A percentile compares a stretch with the other conserved stretches of the same genome.
phyloP scores from a whole-genome alignment of 495 filamentous ascomycete genomes.

The Tirmania nivea region DNA sequence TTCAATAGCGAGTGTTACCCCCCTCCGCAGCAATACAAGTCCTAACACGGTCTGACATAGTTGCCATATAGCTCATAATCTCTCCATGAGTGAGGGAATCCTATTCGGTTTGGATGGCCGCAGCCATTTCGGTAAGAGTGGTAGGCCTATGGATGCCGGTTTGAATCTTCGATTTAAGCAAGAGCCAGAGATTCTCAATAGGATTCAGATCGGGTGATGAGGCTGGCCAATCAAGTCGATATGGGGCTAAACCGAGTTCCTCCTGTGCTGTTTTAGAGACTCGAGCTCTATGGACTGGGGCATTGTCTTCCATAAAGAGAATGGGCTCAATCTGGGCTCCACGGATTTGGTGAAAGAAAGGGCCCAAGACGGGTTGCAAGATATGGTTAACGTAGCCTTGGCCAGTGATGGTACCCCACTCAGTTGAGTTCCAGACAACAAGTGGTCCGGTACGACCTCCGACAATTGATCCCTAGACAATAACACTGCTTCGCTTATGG shows the following conservation, averaged over 20 bases:
- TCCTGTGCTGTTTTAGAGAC: background rate
- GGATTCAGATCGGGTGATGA: constrained; percentile 1
- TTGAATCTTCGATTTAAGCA: background rate
- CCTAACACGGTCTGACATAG: background rate
- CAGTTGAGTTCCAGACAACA: background rate
- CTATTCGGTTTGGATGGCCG: background rate
- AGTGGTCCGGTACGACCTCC: background rate
- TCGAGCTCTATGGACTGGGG: background rate
- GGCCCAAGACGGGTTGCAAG: background rate
- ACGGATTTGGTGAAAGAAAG: background rate
- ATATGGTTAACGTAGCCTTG: background rate
- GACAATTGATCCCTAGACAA: constrained; percentile 1
- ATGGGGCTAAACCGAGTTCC: background rate
- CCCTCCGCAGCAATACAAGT: background rate
- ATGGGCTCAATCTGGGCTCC: background rate
- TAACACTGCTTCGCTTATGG: background rate
- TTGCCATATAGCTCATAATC: background rate
- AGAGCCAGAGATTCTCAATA: constrained; percentile 2
- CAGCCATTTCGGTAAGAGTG: background rate
- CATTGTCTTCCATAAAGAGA: constrained; percentile 1
- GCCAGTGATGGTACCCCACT: background rate
- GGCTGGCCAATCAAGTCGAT: constrained; percentile 1
- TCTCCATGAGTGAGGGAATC: background rate
- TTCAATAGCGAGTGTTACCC: background rate
- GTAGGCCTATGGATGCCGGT: background rate